A percentile compares a stretch with the other conserved stretches of the same genome.
These are phyloP conservation scores for Zygnema cylindricum DNA, from an alignment of 139 green algal species.

Conservation along the genomic window DNA sequence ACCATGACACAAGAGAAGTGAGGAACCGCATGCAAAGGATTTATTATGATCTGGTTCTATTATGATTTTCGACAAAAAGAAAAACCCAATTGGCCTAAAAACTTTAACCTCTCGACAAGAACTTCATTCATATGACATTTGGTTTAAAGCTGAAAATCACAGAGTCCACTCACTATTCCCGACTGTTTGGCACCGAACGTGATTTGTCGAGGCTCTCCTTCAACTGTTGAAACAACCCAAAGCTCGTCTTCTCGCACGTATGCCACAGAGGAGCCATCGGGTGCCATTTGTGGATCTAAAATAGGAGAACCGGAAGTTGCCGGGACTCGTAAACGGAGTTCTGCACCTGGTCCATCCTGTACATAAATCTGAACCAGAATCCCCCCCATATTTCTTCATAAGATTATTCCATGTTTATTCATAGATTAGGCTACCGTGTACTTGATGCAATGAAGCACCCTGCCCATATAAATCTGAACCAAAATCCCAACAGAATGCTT, in stretches of 20 bases:
- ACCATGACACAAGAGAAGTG: no score
- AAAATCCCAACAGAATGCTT: no score
- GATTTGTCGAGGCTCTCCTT: conserved; percentile 37
- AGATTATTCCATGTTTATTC: no score
- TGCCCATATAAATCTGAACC: no score
- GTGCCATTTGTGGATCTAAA: conserved; percentile 63
- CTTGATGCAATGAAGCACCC: no score
- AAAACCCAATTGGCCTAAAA: no score
- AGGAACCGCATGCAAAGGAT: conserved; percentile 20
- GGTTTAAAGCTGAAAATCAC: neutral
- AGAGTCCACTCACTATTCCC: conserved; percentile 40
- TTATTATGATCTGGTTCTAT: no score
- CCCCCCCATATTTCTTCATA: no score
- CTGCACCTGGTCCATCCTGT: conserved; percentile 46
- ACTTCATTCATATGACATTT: neutral
- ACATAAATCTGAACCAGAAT: conserved; percentile 51
- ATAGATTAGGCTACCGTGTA: no score
- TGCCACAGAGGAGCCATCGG: conserved; percentile 57
- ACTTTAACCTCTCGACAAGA: no score
- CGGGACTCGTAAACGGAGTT: conserved; percentile 51
- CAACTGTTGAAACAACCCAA: conserved; percentile 38
- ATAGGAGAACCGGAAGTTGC: conserved; percentile 26
- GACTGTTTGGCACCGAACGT: conserved; percentile 37
- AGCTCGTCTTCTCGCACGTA: conserved; percentile 65
- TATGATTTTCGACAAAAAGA: no score